A percentile compares a stretch with the other conserved stretches of the same genome.
Evolutionary conservation across 2,329 filamentous ascomycete genomes (phyloP).

Genomic region (Curvularia lunata): DNA sequence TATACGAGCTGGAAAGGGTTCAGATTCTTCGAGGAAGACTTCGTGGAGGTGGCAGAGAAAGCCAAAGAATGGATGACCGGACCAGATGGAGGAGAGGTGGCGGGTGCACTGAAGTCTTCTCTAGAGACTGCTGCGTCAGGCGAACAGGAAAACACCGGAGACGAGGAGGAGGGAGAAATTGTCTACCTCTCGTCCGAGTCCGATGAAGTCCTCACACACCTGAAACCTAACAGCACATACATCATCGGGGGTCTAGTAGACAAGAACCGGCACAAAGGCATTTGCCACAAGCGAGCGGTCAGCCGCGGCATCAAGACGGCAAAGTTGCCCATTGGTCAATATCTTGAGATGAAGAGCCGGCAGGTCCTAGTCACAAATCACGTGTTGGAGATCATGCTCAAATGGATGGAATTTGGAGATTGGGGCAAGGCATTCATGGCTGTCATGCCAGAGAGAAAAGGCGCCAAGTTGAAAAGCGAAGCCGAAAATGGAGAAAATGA

Average conservation of each 20-base stretch:
- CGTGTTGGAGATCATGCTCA: conserved; percentile 94
- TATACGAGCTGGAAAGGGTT: conserved; percentile 83
- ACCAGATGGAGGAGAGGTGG: conserved; percentile 63
- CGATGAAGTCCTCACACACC: conserved; percentile 78
- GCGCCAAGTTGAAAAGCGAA: conserved; percentile 66
- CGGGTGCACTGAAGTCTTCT: conserved; percentile 60
- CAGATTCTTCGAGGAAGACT: conserved; percentile 75
- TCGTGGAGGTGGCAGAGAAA: conserved; percentile 69
- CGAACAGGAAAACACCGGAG: conserved; percentile 25
- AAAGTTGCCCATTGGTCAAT: conserved; percentile 92
- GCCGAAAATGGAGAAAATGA: conserved; percentile 23
- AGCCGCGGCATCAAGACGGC: conserved; percentile 82
- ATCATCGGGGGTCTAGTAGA: conserved; percentile 94
- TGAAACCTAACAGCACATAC: conserved; percentile 89
- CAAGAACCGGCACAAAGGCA: conserved; percentile 92
- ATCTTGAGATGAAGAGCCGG: conserved; percentile 86
- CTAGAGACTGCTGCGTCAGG: conserved; percentile 51
- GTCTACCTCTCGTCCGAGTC: conserved; percentile 94
- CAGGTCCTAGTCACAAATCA: conserved; percentile 92
- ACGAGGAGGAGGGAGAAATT: conserved; percentile 61
- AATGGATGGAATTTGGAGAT: conserved; percentile 87
- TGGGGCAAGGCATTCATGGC: conserved; percentile 89
- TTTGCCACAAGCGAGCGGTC: conserved; percentile 84
- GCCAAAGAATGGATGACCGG: conserved; percentile 72
- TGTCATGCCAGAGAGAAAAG: conserved; percentile 91